Conservation (phyloP, 169 alveolate genomes). For the Cryptosporidium ubiquitum region DNA sequence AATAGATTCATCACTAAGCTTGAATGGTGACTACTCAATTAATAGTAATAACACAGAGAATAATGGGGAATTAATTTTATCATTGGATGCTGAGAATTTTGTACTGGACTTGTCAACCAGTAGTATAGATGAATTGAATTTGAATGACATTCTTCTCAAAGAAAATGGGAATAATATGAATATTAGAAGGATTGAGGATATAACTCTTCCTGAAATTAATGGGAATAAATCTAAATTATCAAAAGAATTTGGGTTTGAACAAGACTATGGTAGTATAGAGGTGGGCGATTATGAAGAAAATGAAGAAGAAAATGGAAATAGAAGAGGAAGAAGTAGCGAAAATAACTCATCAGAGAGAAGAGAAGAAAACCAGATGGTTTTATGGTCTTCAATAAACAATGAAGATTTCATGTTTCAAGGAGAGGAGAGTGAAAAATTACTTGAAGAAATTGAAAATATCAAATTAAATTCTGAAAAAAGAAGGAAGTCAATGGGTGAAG, state of each 20-base stretch:
- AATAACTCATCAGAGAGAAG: background rate
- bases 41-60: background rate
- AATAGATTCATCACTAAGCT: slow-evolving; percentile 29
- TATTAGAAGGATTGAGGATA: slow-evolving; percentile 45
- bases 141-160: background rate
- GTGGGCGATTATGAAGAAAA: background rate
- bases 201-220: slow-evolving; percentile 20
- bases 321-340: background rate
- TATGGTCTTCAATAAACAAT: slow-evolving; percentile 33
- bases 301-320: background rate
- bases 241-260: background rate
- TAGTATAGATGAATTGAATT: background rate
- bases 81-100: slow-evolving; percentile 28
- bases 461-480: background rate
- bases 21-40: background rate
- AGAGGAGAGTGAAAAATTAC: slow-evolving; percentile 2
- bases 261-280: background rate
- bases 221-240: background rate
- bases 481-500: background rate
- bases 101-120: slow-evolving; percentile 8
- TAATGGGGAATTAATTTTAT: background rate
- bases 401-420: slow-evolving; percentile 41
- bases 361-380: background rate
- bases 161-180: background rate
- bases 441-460: background rate